Evolutionary conservation across 495 filamentous ascomycete genomes (phyloP).

Genomic region (Neurospora sp.): DNA sequence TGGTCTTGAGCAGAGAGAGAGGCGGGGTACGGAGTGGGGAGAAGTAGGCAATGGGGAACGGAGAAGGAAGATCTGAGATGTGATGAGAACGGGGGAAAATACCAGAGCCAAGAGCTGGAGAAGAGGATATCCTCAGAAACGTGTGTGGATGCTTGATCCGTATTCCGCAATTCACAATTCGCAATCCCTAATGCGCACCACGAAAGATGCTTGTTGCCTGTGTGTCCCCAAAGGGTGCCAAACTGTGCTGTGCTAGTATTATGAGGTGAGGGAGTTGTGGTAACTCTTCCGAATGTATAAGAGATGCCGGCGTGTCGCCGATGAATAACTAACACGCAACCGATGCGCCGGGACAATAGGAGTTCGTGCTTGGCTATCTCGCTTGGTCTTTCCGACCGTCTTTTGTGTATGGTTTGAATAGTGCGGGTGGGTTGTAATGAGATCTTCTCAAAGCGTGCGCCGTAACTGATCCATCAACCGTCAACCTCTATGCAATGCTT

Average conservation of each 20-base stretch:
- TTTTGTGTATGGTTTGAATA: background rate
- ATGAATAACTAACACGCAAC: background rate
- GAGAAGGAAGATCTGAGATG: background rate
- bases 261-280: background rate
- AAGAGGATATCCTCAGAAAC: background rate
- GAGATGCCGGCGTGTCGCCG: background rate
- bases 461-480: background rate
- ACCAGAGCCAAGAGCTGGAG: background rate
- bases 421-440: background rate
- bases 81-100: background rate
- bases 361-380: background rate
- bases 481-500: background rate
- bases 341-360: background rate
- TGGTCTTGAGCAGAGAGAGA: background rate
- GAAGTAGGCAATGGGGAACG: background rate
- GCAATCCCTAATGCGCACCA: background rate
- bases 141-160: background rate
- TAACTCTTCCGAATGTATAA: background rate
- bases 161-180: background rate
- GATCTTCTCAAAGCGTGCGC: background rate
- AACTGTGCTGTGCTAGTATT: background rate
- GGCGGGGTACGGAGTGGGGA: background rate
- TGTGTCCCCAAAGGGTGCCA: background rate
- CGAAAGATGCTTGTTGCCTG: background rate
- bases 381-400: background rate